Evolutionary conservation across 2,329 filamentous ascomycete genomes (phyloP), one percentile per base, ranked within the genome.

Genomic region (Penicillium hesseltinei): DNA sequence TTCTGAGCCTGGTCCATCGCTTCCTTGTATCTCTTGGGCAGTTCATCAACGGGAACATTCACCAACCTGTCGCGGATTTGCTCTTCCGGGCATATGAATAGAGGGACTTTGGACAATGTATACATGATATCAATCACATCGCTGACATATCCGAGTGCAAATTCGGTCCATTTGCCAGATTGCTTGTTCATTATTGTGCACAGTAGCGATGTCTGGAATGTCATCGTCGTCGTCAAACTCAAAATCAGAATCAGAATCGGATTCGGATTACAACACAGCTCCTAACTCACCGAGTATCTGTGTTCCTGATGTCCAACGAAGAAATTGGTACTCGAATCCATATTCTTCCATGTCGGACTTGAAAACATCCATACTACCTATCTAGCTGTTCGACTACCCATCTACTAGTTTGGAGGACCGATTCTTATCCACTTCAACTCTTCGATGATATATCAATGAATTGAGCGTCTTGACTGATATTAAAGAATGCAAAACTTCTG

Each of bases 111-210:
- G 0, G 9, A 3, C 1, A 39, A 39, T 1, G 21, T 29, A 19
- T 49, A 17, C 17, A 49, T 25, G 5, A 29, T 29, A 4, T 25
- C 31, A 5, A 87, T 81, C 3, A 80, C 71, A 27, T 82, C 78
- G 57, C 78, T 79, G 5, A 84, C 73, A 58, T 87, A 83, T 0
- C 73, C 75, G 0, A 77, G 57, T 0, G 80, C 76, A 1, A 88
- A 65, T 0, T 57, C 46, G 0, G 73, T 63, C 85, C 85, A 88
- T 17, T 82, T 84, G 13, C 64, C 59, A 0, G 84, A 79, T 56
- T 88, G 84, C 35, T 80, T 77, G 29, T 78, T 77, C 68, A 88
- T 85, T 0, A 76, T 62, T 9, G 58, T 68, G 2, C 66, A 52
- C 2, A 75, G 51, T 31, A 31, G 29, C 2, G 29, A 31, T 1